These are phyloP conservation scores for Aspergillus melleus DNA, from an alignment of 2,329 filamentous ascomycete genomes.

Conservation along the genomic window DNA sequence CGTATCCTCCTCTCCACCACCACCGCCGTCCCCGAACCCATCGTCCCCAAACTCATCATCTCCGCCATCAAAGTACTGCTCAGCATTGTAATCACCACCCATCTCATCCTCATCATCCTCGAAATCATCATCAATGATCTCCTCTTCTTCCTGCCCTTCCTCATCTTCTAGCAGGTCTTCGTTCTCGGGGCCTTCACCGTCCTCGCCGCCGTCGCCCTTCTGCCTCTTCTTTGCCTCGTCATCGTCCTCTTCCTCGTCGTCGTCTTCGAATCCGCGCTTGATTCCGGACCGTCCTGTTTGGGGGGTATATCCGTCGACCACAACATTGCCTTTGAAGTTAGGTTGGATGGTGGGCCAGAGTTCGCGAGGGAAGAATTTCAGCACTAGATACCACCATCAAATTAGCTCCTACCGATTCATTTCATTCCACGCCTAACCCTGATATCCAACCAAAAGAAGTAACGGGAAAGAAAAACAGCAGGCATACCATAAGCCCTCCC, in stretches of 20 bases:
- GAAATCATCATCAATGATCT: conserved; percentile 60
- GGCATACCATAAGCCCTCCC: conserved; percentile 56
- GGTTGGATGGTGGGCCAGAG: conserved; percentile 57
- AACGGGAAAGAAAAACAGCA: not conserved
- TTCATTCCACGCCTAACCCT: no score
- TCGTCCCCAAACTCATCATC: conserved; percentile 57
- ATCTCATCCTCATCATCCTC: conserved; percentile 61
- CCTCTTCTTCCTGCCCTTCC: conserved; percentile 50
- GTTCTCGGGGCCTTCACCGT: conserved; percentile 32
- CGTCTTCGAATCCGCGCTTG: conserved; percentile 47
- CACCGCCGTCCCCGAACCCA: conserved; percentile 56
- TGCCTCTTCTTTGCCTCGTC: conserved; percentile 33
- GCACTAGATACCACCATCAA: conserved; percentile 39
- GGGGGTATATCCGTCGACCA: conserved; percentile 29
- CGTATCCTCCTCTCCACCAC: conserved; percentile 51
- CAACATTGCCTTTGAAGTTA: conserved; percentile 38
- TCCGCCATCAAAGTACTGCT: conserved; percentile 64
- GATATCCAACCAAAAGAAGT: not conserved
- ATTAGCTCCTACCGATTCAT: not conserved
- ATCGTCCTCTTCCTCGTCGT: conserved; percentile 44
- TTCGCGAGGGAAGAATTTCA: conserved; percentile 60
- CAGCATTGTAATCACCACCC: conserved; percentile 63
- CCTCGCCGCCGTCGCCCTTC: conserved; percentile 33
- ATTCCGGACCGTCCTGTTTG: conserved; percentile 18
- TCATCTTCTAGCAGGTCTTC: conserved; percentile 42